A percentile compares a stretch with the other conserved stretches of the same genome.
Conservation (phyloP, 2,329 filamentous ascomycete species). For the Nemania sp. region DNA sequence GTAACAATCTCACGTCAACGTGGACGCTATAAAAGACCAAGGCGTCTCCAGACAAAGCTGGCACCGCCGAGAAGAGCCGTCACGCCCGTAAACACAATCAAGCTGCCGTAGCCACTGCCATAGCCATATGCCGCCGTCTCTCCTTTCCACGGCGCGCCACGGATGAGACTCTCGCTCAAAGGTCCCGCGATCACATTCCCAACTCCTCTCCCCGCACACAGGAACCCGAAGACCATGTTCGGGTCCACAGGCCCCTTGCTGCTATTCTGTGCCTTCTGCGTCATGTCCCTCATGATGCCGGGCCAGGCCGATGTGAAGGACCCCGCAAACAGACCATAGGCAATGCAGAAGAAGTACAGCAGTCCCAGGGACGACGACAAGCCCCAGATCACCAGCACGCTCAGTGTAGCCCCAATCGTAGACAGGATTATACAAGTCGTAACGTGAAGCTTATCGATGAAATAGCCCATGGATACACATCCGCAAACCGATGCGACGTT, state of each 20-base stretch:
- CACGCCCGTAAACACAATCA: conserved; percentile 69
- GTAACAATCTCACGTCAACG: conserved; percentile 3
- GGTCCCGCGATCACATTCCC: conserved; percentile 70
- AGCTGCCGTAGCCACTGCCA: conserved; percentile 62
- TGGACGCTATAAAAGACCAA: conserved; percentile 44
- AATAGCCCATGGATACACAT: conserved; percentile 67
- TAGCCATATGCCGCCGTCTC: conserved; percentile 57
- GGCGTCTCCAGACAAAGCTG: conserved; percentile 57
- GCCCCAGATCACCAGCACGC: conserved; percentile 73
- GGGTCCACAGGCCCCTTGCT: conserved; percentile 54
- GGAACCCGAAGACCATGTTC: conserved; percentile 68
- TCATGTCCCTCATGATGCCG: conserved; percentile 63
- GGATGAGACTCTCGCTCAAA: conserved; percentile 65
- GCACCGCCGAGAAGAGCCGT: conserved; percentile 62
- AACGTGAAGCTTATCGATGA: conserved; percentile 67
- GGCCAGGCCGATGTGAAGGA: conserved; percentile 73
- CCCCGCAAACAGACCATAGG: conserved; percentile 74
- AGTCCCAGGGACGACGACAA: conserved; percentile 64
- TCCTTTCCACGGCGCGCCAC: conserved; percentile 59
- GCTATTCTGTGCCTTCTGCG: conserved; percentile 43
- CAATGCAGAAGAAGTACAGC: conserved; percentile 69
- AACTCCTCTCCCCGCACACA: conserved; percentile 70
- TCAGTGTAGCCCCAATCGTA: conserved; percentile 65
- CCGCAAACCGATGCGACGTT: conserved; percentile 71
- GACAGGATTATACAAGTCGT: conserved; percentile 68